These are phyloP conservation scores for Parasitella parasitica DNA, from an alignment of 371 early-diverging fungal species.

Conservation along the genomic window DNA sequence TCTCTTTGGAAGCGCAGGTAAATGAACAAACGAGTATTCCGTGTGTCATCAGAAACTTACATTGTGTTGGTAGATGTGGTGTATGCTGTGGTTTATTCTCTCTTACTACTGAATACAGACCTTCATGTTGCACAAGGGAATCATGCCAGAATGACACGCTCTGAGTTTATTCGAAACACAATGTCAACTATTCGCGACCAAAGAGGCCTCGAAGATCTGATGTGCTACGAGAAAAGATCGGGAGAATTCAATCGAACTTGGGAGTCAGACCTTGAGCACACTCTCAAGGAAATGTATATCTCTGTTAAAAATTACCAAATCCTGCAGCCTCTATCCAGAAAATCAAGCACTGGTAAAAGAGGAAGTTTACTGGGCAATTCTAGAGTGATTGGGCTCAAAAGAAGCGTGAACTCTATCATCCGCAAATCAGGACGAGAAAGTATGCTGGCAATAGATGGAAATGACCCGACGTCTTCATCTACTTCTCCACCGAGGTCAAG, in stretches of 20 bases:
- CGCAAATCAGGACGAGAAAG: slow-evolving; percentile 29
- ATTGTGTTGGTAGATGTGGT: slow-evolving; percentile 59
- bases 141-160: slow-evolving; percentile 59
- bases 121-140: slow-evolving; percentile 81
- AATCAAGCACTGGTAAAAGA: slow-evolving; percentile 15
- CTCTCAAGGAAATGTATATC: slow-evolving; percentile 58
- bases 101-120: slow-evolving; percentile 91
- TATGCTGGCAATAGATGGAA: slow-evolving; percentile 7
- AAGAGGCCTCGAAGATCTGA: slow-evolving; percentile 15
- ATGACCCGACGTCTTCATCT: neutral
- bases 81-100: slow-evolving; percentile 83
- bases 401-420: slow-evolving; percentile 28
- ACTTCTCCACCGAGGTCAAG: slow-evolving; percentile 7
- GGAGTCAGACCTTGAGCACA: slow-evolving; percentile 36
- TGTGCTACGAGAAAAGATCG: slow-evolving; percentile 8
- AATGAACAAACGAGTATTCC: neutral
- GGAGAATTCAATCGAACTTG: slow-evolving; percentile 17
- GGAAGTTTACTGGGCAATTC: slow-evolving; percentile 30
- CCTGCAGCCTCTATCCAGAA: slow-evolving; percentile 45
- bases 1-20: slow-evolving; percentile 53
- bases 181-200: slow-evolving; percentile 53
- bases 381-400: slow-evolving; percentile 26
- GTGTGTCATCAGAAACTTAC: neutral
- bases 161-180: slow-evolving; percentile 65
- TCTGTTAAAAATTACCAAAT: slow-evolving; percentile 66